These are phyloP conservation scores for Colletotrichum liriopes DNA, from an alignment of 2,329 filamentous ascomycete species.

Conservation along the genomic window DNA sequence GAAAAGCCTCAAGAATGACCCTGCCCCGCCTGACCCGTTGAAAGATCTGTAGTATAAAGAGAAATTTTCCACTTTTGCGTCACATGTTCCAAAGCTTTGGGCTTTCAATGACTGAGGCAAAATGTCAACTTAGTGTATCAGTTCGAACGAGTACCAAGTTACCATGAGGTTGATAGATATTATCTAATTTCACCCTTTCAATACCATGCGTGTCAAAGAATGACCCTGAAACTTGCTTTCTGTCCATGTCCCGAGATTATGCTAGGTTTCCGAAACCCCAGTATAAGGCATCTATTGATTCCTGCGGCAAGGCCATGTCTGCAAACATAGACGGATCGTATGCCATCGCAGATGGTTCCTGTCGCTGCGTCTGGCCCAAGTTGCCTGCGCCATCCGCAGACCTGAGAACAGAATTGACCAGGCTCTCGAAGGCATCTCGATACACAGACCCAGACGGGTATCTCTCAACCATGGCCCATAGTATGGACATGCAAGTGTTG, in stretches of 20 bases:
- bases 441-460: conserved; percentile 47
- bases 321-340: conserved; percentile 2
- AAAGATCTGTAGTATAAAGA: conserved; percentile 44
- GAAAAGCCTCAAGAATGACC: conserved; percentile 50
- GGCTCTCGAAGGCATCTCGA: conserved; percentile 47
- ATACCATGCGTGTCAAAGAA: not conserved
- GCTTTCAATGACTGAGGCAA: no score
- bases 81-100: no score
- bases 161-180: no score
- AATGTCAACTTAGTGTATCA: no score
- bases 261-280: conserved; percentile 15
- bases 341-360: not conserved
- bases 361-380: not conserved
- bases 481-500: conserved; percentile 45
- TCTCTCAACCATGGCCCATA: conserved; percentile 51
- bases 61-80: no score
- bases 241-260: not conserved
- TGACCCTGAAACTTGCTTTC: not conserved
- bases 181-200: no score
- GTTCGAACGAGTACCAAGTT: no score
- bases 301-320: not conserved
- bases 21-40: conserved; percentile 51
- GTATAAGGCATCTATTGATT: conserved; percentile 9
- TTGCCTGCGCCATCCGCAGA: not conserved
- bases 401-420: conserved; percentile 26